phyloP scores from a whole-genome alignment of 768 basidiomycete species.

The Suillus placidus region DNA sequence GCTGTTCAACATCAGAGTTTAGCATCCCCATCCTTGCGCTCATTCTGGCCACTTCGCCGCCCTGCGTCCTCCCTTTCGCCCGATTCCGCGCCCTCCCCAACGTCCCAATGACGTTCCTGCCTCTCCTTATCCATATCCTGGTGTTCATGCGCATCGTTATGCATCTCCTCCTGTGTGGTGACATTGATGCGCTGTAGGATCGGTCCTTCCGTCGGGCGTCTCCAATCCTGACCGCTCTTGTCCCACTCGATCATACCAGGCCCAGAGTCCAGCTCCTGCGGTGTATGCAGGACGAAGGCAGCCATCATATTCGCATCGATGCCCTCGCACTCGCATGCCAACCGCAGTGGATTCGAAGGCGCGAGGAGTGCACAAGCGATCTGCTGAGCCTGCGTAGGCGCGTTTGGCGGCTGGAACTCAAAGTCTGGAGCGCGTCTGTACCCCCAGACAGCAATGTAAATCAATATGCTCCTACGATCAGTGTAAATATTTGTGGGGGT shows the following conservation, averaged over 20 bases:
- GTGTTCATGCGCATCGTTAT: not conserved
- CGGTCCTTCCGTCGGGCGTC: constrained; percentile 7
- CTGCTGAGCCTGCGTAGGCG: constrained; percentile 43
- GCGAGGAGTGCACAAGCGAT: constrained; percentile 46
- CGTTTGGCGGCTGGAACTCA: constrained; percentile 44
- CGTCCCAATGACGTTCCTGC: constrained; percentile 3
- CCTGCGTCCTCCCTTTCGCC: not conserved
- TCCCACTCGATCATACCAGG: constrained; percentile 22
- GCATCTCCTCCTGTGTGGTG: constrained; percentile 9
- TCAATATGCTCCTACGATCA: constrained; percentile 49
- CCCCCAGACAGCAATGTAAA: constrained; percentile 51
- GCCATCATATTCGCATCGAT: constrained; percentile 24
- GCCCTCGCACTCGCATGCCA: constrained; percentile 31
- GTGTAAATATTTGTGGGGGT: not conserved
- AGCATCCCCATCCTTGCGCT: constrained; percentile 16
- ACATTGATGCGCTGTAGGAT: constrained; percentile 13
- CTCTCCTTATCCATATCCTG: not conserved
- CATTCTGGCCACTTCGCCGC: not conserved
- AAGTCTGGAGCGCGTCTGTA: constrained; percentile 50
- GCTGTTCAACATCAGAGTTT: constrained; percentile 23
- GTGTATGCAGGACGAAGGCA: constrained; percentile 19
- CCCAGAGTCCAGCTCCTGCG: constrained; percentile 8
- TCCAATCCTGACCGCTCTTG: constrained; percentile 26
- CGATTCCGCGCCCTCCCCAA: not conserved
- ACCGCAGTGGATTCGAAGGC: constrained; percentile 24